Conservation (phyloP, 2,329 filamentous ascomycete species). For the Eutypa lata region DNA sequence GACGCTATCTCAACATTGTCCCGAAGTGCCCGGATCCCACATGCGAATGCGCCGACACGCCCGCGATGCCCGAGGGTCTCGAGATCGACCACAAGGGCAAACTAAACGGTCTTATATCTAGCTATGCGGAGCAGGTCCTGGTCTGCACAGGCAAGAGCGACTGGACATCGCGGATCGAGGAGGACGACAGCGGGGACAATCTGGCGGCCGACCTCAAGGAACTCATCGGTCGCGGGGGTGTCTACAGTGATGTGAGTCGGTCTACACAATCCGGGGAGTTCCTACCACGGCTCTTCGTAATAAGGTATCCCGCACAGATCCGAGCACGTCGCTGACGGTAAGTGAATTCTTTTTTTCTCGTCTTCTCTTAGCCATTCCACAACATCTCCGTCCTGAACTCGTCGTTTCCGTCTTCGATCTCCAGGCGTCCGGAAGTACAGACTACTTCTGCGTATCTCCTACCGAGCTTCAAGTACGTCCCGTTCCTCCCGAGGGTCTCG, state of each 20-base stretch:
- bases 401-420: conserved; percentile 64
- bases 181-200: conserved; percentile 67
- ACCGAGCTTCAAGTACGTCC: conserved; percentile 79
- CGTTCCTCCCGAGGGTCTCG: conserved; percentile 62
- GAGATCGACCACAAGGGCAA: conserved; percentile 70
- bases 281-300: not conserved
- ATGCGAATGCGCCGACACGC: conserved; percentile 69
- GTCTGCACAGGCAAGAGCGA: conserved; percentile 77
- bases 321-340: conserved; percentile 28
- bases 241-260: conserved; percentile 61
- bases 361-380: conserved; percentile 66
- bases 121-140: conserved; percentile 78
- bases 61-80: conserved; percentile 61
- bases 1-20: conserved; percentile 33
- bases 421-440: conserved; percentile 43
- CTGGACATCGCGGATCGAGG: conserved; percentile 82
- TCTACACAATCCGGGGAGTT: not conserved
- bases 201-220: conserved; percentile 71
- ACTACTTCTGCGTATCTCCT: conserved; percentile 71
- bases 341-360: conserved; percentile 10
- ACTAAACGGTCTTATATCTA: conserved; percentile 73
- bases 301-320: not conserved
- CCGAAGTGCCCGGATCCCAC: conserved; percentile 69
- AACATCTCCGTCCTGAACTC: conserved; percentile 74
- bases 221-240: conserved; percentile 62